Base-by-base conservation (phyloP, 495 filamentous ascomycete genomes). In the Letharia lupina region DNA sequence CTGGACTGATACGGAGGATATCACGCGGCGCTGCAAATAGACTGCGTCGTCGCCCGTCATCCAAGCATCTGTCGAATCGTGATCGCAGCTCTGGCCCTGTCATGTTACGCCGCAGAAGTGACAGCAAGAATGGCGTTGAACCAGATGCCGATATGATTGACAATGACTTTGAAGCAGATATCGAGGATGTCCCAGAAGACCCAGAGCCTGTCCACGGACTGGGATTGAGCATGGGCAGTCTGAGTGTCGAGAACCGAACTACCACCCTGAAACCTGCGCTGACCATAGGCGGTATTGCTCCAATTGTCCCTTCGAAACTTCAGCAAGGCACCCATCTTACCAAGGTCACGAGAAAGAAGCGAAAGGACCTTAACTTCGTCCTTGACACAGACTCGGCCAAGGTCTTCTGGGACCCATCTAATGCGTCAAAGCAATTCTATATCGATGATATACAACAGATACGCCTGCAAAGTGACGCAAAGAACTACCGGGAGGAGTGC, bases 361-460 rank as follows among this genome's bases (percentile, higher is more conserved):
- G 77, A 52, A 91, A 90, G 72, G 82, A 85, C 61, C 80, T 96
- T 52, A 86, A 77, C 41, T 89, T 98, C 68, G 82, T 86, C 41
- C 81, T 97, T 2, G 90, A 98, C 71, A 81, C 88, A 31, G 87
- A 91, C 61, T 82, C 88, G 9, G 91, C 88, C 58, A 94, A 91
- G 74, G 89, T 98, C 44, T 87, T 80, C 42, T 98, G 94, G 94
- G 87, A 95, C 75, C 83, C 84, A 20, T 86, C 83, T 6, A 89
- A 89, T 61, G 84, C 88, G 0, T 82, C 86, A 1, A 97, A 96
- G 68, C 84, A 83, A 23, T 89, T 98, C 69, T 95, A 95, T 72
- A 87, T 98, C 65, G 94, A 98, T 68, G 91, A 98, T 72, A 92
- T 98, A 70, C 88, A 88, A 69, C 91, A 96, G 67, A 90, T 98